These are phyloP conservation scores for Solanum clarkiae DNA, from an alignment of 257 asterid genomes.

Conservation along the genomic window DNA sequence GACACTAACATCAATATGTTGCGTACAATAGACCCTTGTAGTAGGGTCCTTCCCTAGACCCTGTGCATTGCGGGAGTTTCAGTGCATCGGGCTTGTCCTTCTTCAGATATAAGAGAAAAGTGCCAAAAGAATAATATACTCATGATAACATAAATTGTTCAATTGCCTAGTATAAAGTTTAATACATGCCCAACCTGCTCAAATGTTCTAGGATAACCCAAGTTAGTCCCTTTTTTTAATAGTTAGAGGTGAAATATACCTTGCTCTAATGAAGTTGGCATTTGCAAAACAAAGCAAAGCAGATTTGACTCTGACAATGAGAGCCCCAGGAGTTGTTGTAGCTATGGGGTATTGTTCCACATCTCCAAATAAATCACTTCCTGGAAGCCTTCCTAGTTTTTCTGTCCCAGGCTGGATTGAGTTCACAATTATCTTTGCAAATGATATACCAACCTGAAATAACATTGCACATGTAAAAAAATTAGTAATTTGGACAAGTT, in stretches of 20 bases:
- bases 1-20: neutral
- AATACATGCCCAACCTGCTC: neutral
- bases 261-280: constrained; percentile 14
- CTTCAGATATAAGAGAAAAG: neutral
- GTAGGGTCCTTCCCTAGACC: too few relatives aligned
- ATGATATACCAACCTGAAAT: constrained; percentile 25
- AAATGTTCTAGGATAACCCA: neutral
- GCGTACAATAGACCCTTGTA: too few relatives aligned
- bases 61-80: too few relatives aligned
- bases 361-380: constrained; percentile 20
- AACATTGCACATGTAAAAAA: neutral
- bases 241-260: neutral
- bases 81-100: too few relatives aligned
- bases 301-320: constrained; percentile 22
- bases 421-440: constrained; percentile 16
- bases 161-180: neutral
- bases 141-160: neutral
- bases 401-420: constrained; percentile 22
- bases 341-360: constrained; percentile 25
- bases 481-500: too few relatives aligned
- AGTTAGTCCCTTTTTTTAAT: neutral
- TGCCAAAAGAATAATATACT: neutral
- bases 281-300: constrained; percentile 29
- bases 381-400: constrained; percentile 27
- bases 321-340: constrained; percentile 16